phyloP scores from a whole-genome alignment of 768 basidiomycete species.

The Phaffia tasmanica region DNA sequence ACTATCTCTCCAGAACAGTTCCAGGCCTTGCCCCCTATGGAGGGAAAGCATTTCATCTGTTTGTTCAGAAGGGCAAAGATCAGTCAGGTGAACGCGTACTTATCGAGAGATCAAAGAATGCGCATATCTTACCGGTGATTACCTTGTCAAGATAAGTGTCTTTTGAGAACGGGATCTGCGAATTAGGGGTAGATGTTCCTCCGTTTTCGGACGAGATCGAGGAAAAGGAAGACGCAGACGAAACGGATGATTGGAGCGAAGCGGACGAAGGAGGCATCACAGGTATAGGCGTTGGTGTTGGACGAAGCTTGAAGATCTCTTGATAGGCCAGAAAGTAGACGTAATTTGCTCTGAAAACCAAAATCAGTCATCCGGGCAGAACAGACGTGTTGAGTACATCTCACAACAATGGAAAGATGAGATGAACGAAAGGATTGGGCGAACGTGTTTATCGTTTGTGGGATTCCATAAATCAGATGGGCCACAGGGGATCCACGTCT shows the following conservation, averaged over 20 bases:
- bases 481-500: slow-evolving; percentile 69
- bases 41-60: slow-evolving; percentile 65
- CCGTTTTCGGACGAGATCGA: not conserved
- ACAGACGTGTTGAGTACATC: too few relatives aligned
- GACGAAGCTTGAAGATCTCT: slow-evolving; percentile 57
- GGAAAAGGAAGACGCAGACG: too few relatives aligned
- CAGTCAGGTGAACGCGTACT: not conserved
- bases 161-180: not conserved
- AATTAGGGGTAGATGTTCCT: not conserved
- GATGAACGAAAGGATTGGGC: not conserved
- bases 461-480: slow-evolving; percentile 91
- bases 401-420: too few relatives aligned
- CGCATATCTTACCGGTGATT: slow-evolving; percentile 12
- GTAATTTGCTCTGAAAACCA: slow-evolving; percentile 56
- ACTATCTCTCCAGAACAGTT: slow-evolving; percentile 87
- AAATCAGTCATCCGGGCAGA: too few relatives aligned
- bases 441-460: slow-evolving; percentile 82
- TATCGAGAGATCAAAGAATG: not conserved
- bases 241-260: not conserved
- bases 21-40: slow-evolving; percentile 89
- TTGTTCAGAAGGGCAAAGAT: too few relatives aligned
- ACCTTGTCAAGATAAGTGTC: slow-evolving; percentile 21
- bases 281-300: slow-evolving; percentile 13
- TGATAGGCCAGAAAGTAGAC: slow-evolving; percentile 90
- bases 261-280: not conserved